Evolutionary conservation across 2,329 filamentous ascomycete genomes (phyloP).

Genomic region (Domatiomyces globalis): DNA sequence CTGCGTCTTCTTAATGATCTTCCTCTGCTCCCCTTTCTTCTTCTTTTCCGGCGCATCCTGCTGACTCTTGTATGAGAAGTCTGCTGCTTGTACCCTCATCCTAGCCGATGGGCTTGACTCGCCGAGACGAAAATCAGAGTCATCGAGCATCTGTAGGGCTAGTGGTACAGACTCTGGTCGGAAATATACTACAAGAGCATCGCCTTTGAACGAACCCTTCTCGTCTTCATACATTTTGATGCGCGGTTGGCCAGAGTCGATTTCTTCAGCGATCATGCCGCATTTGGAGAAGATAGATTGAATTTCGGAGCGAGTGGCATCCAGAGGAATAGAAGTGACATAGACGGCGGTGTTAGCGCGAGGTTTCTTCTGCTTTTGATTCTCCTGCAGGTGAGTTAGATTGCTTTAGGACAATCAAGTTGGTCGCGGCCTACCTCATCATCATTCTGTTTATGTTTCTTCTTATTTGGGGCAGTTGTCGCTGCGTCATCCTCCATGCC

Average conservation of each 20-base stretch:
- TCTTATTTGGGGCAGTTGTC: slow-evolving; percentile 28
- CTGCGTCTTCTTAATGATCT: slow-evolving; percentile 81
- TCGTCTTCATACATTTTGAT: slow-evolving; percentile 88
- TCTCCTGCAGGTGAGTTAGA: slow-evolving; percentile 25
- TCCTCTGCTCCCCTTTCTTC: slow-evolving; percentile 57
- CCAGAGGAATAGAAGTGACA: slow-evolving; percentile 70
- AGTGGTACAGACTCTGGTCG: slow-evolving; percentile 79
- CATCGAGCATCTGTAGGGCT: slow-evolving; percentile 39
- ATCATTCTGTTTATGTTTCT: slow-evolving; percentile 40
- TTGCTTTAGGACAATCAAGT: not conserved
- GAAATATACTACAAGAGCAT: slow-evolving; percentile 88
- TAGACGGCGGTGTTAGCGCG: slow-evolving; percentile 78
- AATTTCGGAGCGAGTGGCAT: slow-evolving; percentile 68
- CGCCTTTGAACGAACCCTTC: slow-evolving; percentile 76
- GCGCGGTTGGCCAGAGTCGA: slow-evolving; percentile 71
- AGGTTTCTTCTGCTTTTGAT: slow-evolving; percentile 25
- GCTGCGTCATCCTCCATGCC: slow-evolving; percentile 41
- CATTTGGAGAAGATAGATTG: slow-evolving; percentile 73
- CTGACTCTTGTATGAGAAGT: slow-evolving; percentile 81
- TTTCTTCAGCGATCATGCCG: slow-evolving; percentile 86
- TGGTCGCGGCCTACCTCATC: slow-evolving; percentile 31
- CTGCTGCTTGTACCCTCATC: slow-evolving; percentile 72
- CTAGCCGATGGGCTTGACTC: slow-evolving; percentile 39
- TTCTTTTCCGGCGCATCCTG: slow-evolving; percentile 47
- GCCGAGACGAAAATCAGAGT: slow-evolving; percentile 57